Percentiles rank a stretch among this genome's conserved stretches.
Conservation (phyloP, 345 rosid species). For the Trapa incisa region DNA sequence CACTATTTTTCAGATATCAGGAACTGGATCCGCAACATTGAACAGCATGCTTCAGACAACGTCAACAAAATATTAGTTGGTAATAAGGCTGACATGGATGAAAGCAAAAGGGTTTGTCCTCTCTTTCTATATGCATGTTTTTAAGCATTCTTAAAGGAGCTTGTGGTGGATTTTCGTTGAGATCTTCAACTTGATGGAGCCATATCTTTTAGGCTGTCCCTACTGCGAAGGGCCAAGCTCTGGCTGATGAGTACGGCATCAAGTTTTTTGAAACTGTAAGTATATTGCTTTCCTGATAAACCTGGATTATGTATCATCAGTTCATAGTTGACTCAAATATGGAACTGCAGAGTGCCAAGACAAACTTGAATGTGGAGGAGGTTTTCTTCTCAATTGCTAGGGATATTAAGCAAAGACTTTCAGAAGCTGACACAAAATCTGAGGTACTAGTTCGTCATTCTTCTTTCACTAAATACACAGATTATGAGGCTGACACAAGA, state of each 20-base stretch:
- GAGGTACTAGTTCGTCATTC: constrained; percentile 21
- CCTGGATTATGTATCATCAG: too few species aligned
- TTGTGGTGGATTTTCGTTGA: too few species aligned
- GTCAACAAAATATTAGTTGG: constrained; percentile 90
- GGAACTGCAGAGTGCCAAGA: constrained; percentile 44
- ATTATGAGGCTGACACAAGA: neutral
- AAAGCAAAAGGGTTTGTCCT: constrained; percentile 73
- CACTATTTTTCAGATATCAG: constrained; percentile 49
- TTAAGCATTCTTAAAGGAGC: too few species aligned
- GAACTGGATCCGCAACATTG: constrained; percentile 98
- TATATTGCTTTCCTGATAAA: neutral
- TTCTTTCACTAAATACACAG: neutral
- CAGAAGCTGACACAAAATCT: constrained; percentile 36
- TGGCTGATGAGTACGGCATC: constrained; percentile 73
- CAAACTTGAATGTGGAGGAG: constrained; percentile 50
- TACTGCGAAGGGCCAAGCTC: constrained; percentile 68
- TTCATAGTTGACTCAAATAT: too few species aligned
- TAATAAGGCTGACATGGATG: constrained; percentile 99
- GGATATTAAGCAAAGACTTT: constrained; percentile 47
- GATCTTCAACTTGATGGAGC: neutral
- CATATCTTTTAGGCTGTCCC: constrained; percentile 44
- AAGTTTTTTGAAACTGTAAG: constrained; percentile 74
- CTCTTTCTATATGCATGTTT: too few species aligned
- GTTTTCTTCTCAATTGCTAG: constrained; percentile 50
- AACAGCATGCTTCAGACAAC: constrained; percentile 93